Conservation (phyloP, 805 yeast species). For the Yueomyces sinensis region DNA sequence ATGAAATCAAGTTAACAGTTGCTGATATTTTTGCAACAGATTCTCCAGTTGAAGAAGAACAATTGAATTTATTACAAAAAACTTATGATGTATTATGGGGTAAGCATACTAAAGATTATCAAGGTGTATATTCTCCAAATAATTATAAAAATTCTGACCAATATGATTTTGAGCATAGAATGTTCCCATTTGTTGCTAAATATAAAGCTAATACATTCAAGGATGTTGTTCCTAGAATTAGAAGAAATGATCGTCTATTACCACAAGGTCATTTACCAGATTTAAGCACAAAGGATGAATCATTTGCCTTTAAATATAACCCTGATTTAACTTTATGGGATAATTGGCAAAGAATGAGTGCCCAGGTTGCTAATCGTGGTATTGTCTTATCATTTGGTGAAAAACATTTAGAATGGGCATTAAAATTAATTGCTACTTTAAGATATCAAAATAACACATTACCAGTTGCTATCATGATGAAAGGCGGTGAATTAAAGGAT, state of each 20-base stretch:
- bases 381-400: slow-evolving; percentile 14
- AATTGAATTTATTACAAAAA: neutral
- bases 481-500: slow-evolving; percentile 24
- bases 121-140: neutral
- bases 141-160: neutral
- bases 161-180: neutral
- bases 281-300: neutral
- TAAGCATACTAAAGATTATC: neutral
- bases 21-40: neutral
- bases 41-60: neutral
- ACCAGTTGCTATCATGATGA: slow-evolving; percentile 29
- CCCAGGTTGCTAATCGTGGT: slow-evolving; percentile 7
- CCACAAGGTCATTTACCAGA: slow-evolving; percentile 5
- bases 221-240: slow-evolving; percentile 6
- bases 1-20: neutral
- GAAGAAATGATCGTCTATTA: slow-evolving; percentile 2
- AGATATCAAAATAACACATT: slow-evolving; percentile 23
- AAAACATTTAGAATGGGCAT: slow-evolving; percentile 17
- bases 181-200: slow-evolving; percentile 9
- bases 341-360: slow-evolving; percentile 8
- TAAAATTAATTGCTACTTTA: slow-evolving; percentile 28
- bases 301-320: slow-evolving; percentile 2
- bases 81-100: neutral
- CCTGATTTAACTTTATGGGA: slow-evolving; percentile 5
- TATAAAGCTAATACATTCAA: slow-evolving; percentile 3